phyloP scores from a whole-genome alignment of 2,329 filamentous ascomycete genomes.

The Exutisphaerella laricina region DNA sequence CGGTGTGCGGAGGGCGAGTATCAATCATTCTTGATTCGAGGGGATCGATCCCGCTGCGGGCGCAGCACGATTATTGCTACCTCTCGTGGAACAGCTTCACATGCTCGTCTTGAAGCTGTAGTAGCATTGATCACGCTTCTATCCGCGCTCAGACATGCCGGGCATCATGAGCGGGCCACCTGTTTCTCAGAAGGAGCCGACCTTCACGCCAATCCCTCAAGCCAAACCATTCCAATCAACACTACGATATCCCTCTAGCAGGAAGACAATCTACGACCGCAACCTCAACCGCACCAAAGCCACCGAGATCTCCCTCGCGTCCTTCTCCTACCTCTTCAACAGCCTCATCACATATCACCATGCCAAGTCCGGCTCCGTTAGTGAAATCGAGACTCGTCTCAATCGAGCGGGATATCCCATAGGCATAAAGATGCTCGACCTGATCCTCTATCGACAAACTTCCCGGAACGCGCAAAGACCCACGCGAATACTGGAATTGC shows the following conservation, averaged over 20 bases:
- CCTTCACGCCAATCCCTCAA: slow-evolving; percentile 26
- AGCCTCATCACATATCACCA: slow-evolving; percentile 98
- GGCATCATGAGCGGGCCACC: slow-evolving; percentile 16
- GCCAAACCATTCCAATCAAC: slow-evolving; percentile 43
- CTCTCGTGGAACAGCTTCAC: background rate
- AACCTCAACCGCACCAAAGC: slow-evolving; percentile 86
- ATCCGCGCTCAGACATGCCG: slow-evolving; percentile 1
- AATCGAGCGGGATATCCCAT: slow-evolving; percentile 69
- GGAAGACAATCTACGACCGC: slow-evolving; percentile 97
- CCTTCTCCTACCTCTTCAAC: slow-evolving; percentile 92
- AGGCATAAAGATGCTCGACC: slow-evolving; percentile 88
- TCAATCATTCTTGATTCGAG: background rate
- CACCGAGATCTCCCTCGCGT: slow-evolving; percentile 82
- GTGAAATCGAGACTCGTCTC: slow-evolving; percentile 66
- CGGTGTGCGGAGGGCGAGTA: background rate
- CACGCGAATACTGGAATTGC: slow-evolving; percentile 79
- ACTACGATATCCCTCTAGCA: slow-evolving; percentile 82
- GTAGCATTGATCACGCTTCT: no score
- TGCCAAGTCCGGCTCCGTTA: slow-evolving; percentile 80
- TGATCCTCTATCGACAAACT: slow-evolving; percentile 79
- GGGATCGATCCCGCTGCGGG: background rate
- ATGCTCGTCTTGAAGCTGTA: no score
- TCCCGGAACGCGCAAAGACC: slow-evolving; percentile 64
- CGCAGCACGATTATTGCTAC: background rate
- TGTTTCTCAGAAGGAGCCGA: slow-evolving; percentile 13